Conservation (phyloP, 2,329 filamentous ascomycete genomes). For the Moelleriella libera region DNA sequence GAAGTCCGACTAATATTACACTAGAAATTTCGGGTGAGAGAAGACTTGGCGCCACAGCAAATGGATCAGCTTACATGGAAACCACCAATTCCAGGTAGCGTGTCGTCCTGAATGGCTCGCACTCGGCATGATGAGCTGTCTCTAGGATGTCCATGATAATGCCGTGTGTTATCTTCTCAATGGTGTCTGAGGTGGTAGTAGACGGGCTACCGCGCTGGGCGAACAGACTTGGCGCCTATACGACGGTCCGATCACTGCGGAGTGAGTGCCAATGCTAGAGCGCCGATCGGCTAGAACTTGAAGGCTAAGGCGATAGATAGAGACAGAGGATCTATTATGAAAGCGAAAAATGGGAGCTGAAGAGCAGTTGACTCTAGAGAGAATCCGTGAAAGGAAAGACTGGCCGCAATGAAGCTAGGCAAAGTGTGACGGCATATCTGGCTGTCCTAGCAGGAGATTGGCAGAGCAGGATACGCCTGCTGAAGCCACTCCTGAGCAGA, state of each 20-base stretch:
- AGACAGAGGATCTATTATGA: neutral
- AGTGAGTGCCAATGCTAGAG: no score
- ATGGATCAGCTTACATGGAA: slow-evolving; percentile 29
- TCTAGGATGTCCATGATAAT: neutral
- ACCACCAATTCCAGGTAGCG: slow-evolving; percentile 40
- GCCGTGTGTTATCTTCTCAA: neutral
- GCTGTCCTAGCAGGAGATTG: neutral
- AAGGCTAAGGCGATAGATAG: neutral
- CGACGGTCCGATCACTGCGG: no score
- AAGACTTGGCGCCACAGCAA: neutral
- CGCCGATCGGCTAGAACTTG: no score
- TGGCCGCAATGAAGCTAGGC: neutral
- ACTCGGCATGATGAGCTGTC: slow-evolving; percentile 13
- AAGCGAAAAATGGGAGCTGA: neutral
- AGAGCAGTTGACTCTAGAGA: neutral
- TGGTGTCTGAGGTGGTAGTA: neutral
- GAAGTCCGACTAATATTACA: slow-evolving; percentile 72
- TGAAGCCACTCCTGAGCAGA: neutral
- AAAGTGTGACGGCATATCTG: neutral
- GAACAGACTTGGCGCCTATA: neutral
- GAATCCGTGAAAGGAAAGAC: neutral
- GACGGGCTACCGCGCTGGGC: neutral
- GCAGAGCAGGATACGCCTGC: neutral
- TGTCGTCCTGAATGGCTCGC: slow-evolving; percentile 36
- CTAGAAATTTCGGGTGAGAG: slow-evolving; percentile 15